A percentile compares a stretch with the other conserved stretches of the same genome.
phyloP scores from a whole-genome alignment of 768 basidiomycete species.

The Boletus sp. region DNA sequence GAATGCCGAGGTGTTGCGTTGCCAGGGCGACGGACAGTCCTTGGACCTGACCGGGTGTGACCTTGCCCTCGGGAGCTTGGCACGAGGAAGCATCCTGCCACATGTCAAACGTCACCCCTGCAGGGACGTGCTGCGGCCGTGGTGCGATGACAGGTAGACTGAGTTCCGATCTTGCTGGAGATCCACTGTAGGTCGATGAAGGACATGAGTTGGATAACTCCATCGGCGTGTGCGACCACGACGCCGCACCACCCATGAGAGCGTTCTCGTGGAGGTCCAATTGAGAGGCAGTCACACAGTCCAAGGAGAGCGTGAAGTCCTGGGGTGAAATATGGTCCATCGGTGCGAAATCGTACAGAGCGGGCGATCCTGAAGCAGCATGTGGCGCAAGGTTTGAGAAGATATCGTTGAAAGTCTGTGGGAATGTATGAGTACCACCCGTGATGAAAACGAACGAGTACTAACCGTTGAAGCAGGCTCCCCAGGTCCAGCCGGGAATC shows the following conservation, averaged over 20 bases:
- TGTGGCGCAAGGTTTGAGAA: slow-evolving; percentile 27
- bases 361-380: slow-evolving; percentile 6
- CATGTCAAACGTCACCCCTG: slow-evolving; percentile 10
- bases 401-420: slow-evolving; percentile 23
- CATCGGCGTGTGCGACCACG: slow-evolving; percentile 15
- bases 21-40: not conserved
- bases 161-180: slow-evolving; percentile 35
- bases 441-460: not conserved
- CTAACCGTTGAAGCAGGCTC: slow-evolving; percentile 17
- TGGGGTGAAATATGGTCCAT: slow-evolving; percentile 29
- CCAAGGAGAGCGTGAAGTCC: slow-evolving; percentile 13
- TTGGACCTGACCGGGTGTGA: not conserved
- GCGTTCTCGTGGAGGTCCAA: slow-evolving; percentile 4
- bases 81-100: slow-evolving; percentile 18
- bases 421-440: not conserved
- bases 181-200: slow-evolving; percentile 45
- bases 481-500: slow-evolving; percentile 15
- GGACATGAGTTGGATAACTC: slow-evolving; percentile 31
- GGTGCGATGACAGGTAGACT: slow-evolving; percentile 30
- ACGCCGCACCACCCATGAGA: not conserved
- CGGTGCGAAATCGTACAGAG: slow-evolving; percentile 19
- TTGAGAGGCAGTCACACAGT: slow-evolving; percentile 6
- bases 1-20: not conserved
- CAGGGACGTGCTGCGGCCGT: slow-evolving; percentile 20
- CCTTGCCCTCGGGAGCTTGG: slow-evolving; percentile 1